phyloP scores from a whole-genome alignment of 768 basidiomycete species.

The Mycena floridula region DNA sequence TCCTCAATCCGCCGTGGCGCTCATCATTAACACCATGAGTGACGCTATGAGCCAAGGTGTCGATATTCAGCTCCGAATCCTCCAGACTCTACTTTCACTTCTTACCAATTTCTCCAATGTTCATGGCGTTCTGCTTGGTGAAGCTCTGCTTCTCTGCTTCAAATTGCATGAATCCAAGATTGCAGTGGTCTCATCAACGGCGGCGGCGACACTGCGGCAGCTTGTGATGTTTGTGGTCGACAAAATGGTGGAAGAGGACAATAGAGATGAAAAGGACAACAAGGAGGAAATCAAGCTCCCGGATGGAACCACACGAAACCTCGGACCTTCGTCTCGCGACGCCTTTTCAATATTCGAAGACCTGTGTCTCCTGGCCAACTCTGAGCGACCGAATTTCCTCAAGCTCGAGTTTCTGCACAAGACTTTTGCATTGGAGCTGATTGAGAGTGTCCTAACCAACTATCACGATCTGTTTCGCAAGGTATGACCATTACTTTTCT shows the following conservation, averaged over 20 bases:
- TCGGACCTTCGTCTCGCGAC: conserved; percentile 77
- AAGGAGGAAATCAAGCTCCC: conserved; percentile 41
- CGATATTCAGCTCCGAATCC: conserved; percentile 90
- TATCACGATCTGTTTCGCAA: conserved; percentile 82
- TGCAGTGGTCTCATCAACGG: conserved; percentile 94
- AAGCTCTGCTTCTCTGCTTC: conserved; percentile 93
- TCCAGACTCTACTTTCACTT: conserved; percentile 88
- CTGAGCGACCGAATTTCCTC: conserved; percentile 75
- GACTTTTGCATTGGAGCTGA: conserved; percentile 94
- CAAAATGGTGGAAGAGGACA: conserved; percentile 81
- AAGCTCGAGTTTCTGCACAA: conserved; percentile 79
- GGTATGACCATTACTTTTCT: conserved; percentile 31
- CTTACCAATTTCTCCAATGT: conserved; percentile 84
- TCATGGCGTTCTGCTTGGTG: conserved; percentile 73
- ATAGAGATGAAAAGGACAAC: conserved; percentile 28
- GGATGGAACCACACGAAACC: conserved; percentile 53
- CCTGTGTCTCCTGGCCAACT: conserved; percentile 81
- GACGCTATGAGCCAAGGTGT: conserved; percentile 91
- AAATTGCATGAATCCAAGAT: conserved; percentile 93
- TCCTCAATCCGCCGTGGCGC: conserved; percentile 68
- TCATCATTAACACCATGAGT: conserved; percentile 78
- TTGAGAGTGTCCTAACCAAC: conserved; percentile 94
- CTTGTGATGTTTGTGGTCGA: conserved; percentile 98
- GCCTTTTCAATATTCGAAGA: conserved; percentile 90
- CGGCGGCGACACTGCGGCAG: conserved; percentile 92